Conservation (phyloP, 1,284 basidiomycete genomes). For the Laetiporus sulphureus region DNA sequence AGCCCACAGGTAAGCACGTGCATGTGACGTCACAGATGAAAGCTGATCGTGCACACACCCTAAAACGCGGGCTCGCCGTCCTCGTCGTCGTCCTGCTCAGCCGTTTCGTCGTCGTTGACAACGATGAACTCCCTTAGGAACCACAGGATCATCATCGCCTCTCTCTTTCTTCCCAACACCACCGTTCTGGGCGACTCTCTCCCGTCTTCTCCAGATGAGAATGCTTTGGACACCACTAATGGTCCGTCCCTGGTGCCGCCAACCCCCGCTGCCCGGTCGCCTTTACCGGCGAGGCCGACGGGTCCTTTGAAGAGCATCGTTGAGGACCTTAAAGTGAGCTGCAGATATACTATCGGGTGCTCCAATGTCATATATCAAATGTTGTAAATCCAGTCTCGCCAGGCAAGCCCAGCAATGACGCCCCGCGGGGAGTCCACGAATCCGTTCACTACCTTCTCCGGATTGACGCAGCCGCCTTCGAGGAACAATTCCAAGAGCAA, state of each 20-base stretch:
- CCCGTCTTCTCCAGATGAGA: conserved; percentile 38
- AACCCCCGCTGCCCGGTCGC: conserved; percentile 10
- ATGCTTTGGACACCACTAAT: conserved; percentile 7
- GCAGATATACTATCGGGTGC: too few species aligned
- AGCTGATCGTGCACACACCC: conserved; percentile 3
- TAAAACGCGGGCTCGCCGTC: conserved; percentile 5
- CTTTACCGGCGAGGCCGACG: conserved; percentile 12
- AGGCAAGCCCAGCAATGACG: conserved; percentile 31
- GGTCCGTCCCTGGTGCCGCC: conserved; percentile 21
- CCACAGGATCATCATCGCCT: conserved; percentile 69
- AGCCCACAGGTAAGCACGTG: conserved; percentile 6
- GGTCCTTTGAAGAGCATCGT: conserved; percentile 61
- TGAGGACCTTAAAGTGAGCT: conserved; percentile 66
- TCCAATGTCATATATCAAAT: background rate
- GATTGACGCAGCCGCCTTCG: conserved; percentile 8
- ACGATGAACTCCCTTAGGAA: conserved; percentile 60
- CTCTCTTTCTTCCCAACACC: conserved; percentile 72
- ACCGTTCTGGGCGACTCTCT: conserved; percentile 51
- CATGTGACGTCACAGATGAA: conserved; percentile 9
- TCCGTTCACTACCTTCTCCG: conserved; percentile 35
- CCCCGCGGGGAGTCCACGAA: conserved; percentile 31
- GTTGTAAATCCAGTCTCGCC: conserved; percentile 29
- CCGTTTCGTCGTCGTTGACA: conserved; percentile 5
- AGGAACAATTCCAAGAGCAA: conserved; percentile 5
- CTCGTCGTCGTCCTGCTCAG: background rate